Conservation (phyloP, 2,329 filamentous ascomycete genomes). For the Phyllosticta citriasiana region DNA sequence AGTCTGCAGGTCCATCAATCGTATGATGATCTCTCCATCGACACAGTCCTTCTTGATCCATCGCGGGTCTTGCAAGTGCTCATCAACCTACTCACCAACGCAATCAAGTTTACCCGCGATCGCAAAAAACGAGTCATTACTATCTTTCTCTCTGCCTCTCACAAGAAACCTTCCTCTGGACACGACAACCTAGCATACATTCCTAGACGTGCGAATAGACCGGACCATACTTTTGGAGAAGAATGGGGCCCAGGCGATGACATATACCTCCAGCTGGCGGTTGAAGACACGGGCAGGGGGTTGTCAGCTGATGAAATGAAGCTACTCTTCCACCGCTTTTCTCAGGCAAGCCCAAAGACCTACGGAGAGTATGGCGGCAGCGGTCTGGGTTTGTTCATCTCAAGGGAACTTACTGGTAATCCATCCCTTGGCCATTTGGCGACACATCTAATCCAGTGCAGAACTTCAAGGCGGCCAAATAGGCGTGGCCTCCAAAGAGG, state of each 20-base stretch:
- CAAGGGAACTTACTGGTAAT: conserved; percentile 17
- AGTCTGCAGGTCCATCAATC: conserved; percentile 12
- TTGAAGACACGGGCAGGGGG: conserved; percentile 12
- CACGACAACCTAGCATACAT: conserved; percentile 12
- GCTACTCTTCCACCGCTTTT: conserved; percentile 9
- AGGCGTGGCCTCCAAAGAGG: conserved; percentile 22
- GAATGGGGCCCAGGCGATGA: conserved; percentile 10
- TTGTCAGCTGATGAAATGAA: conserved; percentile 5
- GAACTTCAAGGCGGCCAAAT: conserved; percentile 27
- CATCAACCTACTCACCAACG: conserved; percentile 23
- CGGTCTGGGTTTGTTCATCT: conserved; percentile 29
- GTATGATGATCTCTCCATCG: conserved; percentile 11
- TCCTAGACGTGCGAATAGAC: conserved; percentile 7
- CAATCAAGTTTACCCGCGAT: conserved; percentile 23
- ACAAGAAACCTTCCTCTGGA: conserved; percentile 2
- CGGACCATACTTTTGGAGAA: conserved; percentile 10
- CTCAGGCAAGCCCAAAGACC: conserved; percentile 14
- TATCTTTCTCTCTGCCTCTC: conserved; percentile 20
- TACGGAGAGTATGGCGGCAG: conserved; percentile 26
- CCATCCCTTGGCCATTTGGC: not conserved
- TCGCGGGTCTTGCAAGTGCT: conserved; percentile 15
- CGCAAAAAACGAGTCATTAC: conserved; percentile 21
- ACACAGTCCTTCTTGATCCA: conserved; percentile 13
- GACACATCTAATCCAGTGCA: not conserved
- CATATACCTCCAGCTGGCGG: conserved; percentile 12